Percentiles rank a stretch among this genome's conserved stretches.
Evolutionary conservation across 768 basidiomycete genomes (phyloP).

Genomic region (Podaxis carcinomalis): DNA sequence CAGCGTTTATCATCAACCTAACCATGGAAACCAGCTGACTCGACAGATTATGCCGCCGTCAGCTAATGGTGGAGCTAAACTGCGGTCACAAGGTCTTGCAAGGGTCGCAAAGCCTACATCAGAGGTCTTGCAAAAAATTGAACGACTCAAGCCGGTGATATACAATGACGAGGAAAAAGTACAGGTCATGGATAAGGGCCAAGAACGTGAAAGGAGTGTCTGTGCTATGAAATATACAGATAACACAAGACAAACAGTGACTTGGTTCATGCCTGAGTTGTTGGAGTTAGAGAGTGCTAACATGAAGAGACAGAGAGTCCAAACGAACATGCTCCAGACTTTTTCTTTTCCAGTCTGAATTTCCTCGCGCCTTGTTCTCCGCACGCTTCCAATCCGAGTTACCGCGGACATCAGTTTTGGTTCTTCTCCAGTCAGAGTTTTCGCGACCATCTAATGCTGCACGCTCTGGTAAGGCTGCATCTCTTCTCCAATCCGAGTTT

Average conservation of each 20-base stretch:
- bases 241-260: not conserved
- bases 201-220: not conserved
- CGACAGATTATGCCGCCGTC: not conserved
- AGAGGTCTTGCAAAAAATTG: too few relatives aligned
- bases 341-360: constrained; percentile 16
- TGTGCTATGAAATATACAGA: not conserved
- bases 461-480: constrained; percentile 5
- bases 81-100: not conserved
- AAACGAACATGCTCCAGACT: constrained; percentile 1
- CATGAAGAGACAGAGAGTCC: not conserved
- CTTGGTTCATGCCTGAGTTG: not conserved
- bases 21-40: not conserved
- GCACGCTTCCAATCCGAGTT: constrained; percentile 22
- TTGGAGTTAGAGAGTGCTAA: not conserved
- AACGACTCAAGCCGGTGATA: too few relatives aligned
- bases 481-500: constrained; percentile 10
- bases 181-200: not conserved
- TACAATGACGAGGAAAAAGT: not conserved
- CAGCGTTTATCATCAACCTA: not conserved
- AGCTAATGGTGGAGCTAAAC: not conserved
- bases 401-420: constrained; percentile 12
- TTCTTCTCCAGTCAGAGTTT: constrained; percentile 15
- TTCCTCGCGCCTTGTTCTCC: constrained; percentile 11
- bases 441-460: constrained; percentile 3
- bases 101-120: too few relatives aligned